Base-by-base conservation (phyloP, 164 flowering plant species). In the Nymphaea colorata region DNA sequence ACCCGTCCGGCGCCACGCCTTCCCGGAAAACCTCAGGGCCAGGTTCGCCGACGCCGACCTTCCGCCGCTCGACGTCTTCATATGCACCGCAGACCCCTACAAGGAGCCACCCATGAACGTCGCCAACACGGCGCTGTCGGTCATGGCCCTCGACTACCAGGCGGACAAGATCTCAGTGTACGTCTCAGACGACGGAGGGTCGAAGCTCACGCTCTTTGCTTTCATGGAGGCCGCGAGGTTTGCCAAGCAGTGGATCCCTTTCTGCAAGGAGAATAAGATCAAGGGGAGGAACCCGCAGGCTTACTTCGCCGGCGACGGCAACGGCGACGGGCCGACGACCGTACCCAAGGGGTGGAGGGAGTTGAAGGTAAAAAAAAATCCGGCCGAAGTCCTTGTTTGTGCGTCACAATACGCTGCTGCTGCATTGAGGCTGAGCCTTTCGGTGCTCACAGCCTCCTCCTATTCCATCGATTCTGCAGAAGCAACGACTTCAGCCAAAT, bases 151-250 rank as follows among this genome's bases (percentile, higher is more conserved):
- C 51, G 78, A 75, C 17, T 75, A 75, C 63, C 78, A 78, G 18
- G 59, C 76, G 3, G 65, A 68, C 4, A 78, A 68, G 72, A 59
- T 75, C 3, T 72, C 76, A 4, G 78, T 75, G 43, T 78, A 75
- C 66, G 76, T 78, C 5, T 78, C 80, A 0, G 80, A 78, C 44
- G 80, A 78, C 41, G 80, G 80, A 5, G 76, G 80, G 4, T 78
- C 81, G 41, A 53, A 66, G 63, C 42, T 78, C n/a, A 75, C 76
- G 51, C 73, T 78, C 6, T 76, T 75, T 71, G 81, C 81, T 64
- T 69, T 78, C 69, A 75, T 73, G 72, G 78, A 76, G 67, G 81
- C 76, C 3, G 67, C 78, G 0, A 75, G 17, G 53, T 78, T 78
- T 64, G 76, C 76, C 4, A 69, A 18, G 57, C 67, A 75, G 15